Evolutionary conservation across 2,329 filamentous ascomycete species (phyloP), one percentile per base, ranked within the genome.

Genomic region (Nemania bipapillata): DNA sequence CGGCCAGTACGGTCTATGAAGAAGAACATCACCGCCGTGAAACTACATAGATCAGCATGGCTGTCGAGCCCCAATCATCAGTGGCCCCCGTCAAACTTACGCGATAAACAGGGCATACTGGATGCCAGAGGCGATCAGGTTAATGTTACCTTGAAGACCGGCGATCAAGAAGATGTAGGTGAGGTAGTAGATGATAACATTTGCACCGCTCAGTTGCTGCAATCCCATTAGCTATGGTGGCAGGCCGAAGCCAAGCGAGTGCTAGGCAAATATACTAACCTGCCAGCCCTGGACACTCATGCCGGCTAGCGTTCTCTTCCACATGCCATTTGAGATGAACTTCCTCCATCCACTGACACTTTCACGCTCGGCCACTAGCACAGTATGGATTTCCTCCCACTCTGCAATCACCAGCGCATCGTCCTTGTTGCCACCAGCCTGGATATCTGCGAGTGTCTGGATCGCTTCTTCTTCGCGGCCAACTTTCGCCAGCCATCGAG

Each of bases 401-500:
- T 91, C 86, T 0, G 88, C 88, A 0, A 90, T 80, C 3, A 91
- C 89, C 72, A 86, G 86, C 12, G 87, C 84, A 67, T 90, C 83
- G 62, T 85, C 83, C 2, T 81, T 68, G 65, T 90, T 83, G 2
- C 88, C 88, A 0, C 80, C 77, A 4, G 86, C 89, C 72, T 91
- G 89, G 0, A 91, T 81, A 24, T 81, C 76, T 0, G 87, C 88
- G 20, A 91, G 83, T 49, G 87, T 85, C 24, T 82, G 74, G 49
- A 89, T 81, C 0, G 88, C 87, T 75, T 92, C 86, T 30, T 92
- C 89, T 84, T 90, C 91, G 0, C 88, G 85, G 70, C 90, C 90
- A 73, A 90, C 86, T 17, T 85, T 85, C 4, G 91, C 91, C 5
- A 93, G 82, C 90, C 91, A 93, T 61, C 91, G 85, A 0, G 91